These are phyloP conservation scores for Curvularia sp. DNA, from an alignment of 2,329 filamentous ascomycete genomes.

Conservation along the genomic window DNA sequence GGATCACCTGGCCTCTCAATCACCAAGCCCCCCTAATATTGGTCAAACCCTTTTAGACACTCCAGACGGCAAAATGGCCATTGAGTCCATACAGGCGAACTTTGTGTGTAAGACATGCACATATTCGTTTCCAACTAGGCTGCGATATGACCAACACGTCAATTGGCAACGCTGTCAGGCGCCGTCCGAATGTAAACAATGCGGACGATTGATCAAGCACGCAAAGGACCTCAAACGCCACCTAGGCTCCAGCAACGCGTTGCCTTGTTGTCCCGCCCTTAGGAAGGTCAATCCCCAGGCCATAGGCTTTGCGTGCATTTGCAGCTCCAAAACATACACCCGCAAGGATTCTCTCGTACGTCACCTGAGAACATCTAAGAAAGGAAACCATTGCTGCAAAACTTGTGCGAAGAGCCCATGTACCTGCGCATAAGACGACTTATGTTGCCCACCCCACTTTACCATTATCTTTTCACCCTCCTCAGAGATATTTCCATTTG, in stretches of 20 bases:
- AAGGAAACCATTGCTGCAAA: not conserved
- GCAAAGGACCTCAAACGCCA: not conserved
- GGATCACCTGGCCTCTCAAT: not conserved
- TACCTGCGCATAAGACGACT: not conserved
- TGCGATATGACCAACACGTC: not conserved
- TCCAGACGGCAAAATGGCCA: not conserved
- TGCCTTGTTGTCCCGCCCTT: not conserved
- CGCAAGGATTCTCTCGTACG: not conserved
- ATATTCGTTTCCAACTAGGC: not conserved
- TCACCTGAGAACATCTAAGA: not conserved
- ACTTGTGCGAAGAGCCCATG: not conserved
- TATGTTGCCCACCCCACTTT: not conserved
- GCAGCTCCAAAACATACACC: not conserved
- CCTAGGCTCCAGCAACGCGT: not conserved
- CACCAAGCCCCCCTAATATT: not conserved
- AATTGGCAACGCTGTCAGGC: not conserved
- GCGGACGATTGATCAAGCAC: not conserved
- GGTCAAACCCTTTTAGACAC: not conserved
- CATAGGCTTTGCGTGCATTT: not conserved
- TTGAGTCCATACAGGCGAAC: not conserved
- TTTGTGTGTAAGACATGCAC: not conserved
- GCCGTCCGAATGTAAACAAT: not conserved
- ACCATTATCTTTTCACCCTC: not conserved
- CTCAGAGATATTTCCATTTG: not conserved
- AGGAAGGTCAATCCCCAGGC: not conserved